Evolutionary conservation across 2,329 filamentous ascomycete species (phyloP).

Genomic region (Pezicula carpinea): DNA sequence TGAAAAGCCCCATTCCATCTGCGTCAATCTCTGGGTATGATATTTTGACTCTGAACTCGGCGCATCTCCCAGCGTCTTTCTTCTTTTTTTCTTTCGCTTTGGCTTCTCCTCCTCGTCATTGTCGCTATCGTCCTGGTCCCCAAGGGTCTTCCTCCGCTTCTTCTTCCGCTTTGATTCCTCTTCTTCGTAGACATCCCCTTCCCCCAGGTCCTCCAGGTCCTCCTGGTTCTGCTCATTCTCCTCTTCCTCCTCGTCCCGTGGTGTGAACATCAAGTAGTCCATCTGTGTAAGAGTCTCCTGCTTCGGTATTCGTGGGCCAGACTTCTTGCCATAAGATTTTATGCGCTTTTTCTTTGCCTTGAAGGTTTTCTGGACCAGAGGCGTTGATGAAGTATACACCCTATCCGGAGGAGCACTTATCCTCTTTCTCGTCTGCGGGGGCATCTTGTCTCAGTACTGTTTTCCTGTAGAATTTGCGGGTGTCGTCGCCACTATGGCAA

Average conservation of each 20-base stretch:
- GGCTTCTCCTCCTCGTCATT: neutral
- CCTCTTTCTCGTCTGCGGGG: slow-evolving; percentile 11
- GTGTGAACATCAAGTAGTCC: slow-evolving; percentile 14
- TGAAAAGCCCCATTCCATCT: slow-evolving; percentile 21
- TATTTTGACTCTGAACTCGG: slow-evolving; percentile 9
- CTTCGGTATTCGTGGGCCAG: slow-evolving; percentile 10
- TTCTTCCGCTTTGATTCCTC: slow-evolving; percentile 11
- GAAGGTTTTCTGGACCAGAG: slow-evolving; percentile 21
- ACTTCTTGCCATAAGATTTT: slow-evolving; percentile 20
- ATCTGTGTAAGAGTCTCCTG: slow-evolving; percentile 28
- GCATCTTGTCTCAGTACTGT: slow-evolving; percentile 17
- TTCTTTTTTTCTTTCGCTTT: slow-evolving; percentile 3
- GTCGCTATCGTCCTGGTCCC: neutral
- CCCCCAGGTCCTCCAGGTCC: slow-evolving; percentile 10
- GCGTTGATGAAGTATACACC: slow-evolving; percentile 22
- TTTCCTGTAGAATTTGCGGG: too few species aligned
- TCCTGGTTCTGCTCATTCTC: slow-evolving; percentile 9
- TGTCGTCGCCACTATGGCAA: too few species aligned
- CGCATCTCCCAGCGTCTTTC: slow-evolving; percentile 17
- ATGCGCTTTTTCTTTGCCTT: slow-evolving; percentile 16
- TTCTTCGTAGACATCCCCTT: slow-evolving; percentile 9
- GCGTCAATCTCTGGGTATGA: slow-evolving; percentile 26
- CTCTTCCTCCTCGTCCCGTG: slow-evolving; percentile 2
- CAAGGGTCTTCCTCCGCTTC: slow-evolving; percentile 9
- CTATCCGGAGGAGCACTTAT: slow-evolving; percentile 18